Evolutionary conservation across 2,329 filamentous ascomycete species (phyloP), one percentile per base, ranked within the genome.

Genomic region (Penicillium sp.): DNA sequence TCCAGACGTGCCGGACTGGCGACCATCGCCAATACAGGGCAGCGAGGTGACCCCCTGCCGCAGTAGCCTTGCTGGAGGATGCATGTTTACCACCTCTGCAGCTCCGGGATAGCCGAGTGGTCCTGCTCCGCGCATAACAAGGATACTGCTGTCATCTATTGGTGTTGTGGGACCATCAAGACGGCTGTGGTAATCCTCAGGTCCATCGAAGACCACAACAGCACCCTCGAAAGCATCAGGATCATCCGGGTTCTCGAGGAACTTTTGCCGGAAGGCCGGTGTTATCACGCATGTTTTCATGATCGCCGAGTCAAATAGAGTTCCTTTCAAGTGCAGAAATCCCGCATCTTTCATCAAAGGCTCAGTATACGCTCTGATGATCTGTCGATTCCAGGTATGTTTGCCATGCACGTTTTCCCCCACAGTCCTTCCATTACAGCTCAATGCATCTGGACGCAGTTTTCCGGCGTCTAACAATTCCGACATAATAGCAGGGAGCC

Each of bases 201-300:
- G 77, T 0, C 78, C 78, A 46, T 81, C 78, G 51, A 81, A 81
- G 1, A 80, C 78, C 3, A 73, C 74, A 5, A 78, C 75, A 1
- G 70, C 63, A 13, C 74, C 71, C 60, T 79, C 76, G 54, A 81
- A 81, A 4, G 78, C 77, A 46, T 78, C 75, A 1, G 70, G 76
- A 58, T 79, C 77, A 1, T 70, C 59, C 0, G 76, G 76, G 52
- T 79, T 71, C 30, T 72, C 68, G 14, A 81, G 69, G 60, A 78
- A 80, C 14, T 69, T 65, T 36, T 72, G 58, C 7, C 73, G 69
- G 62, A 81, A 81, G 38, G 70, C 72, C 3, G 70, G 61, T 5
- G 76, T 78, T 41, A 80, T 78, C 30, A 79, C 77, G 7, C 75
- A 80, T 2, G 76, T 79, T 61, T 81, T 81, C 78, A 80, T 80